Base-by-base conservation (phyloP, 225 moss, liverwort and hornwort genomes). In the Climacium dendroides region DNA sequence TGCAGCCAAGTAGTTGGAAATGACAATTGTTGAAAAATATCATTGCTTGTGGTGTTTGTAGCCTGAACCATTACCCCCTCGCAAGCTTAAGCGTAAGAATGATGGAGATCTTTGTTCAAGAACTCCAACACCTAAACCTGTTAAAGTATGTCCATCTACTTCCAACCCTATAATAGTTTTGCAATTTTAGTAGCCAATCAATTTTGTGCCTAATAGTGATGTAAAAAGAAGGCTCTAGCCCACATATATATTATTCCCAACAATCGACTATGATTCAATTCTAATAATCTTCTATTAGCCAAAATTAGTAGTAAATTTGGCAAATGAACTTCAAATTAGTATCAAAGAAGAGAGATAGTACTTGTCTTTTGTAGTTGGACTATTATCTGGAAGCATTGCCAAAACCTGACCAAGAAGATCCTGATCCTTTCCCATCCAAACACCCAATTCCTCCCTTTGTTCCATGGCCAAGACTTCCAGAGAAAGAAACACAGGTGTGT, bases 401-500 rank as follows among this genome's bases (percentile, higher is more conserved):
- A 11, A 83, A 88, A 63, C 87, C 90, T 22, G 34, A 89, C 10
- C 26, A 6, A 2, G 90, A 94, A 30, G 87, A 91, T 78, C 87
- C 41, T 26, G 89, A 94, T 86, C 94, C 90, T 89, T 79, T 39
- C 22, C 86, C 58, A n/a, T 79, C 90, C 69, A 91, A 90, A 78
- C 84, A 84, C 6, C 84, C 87, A 18, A 91, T 90, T 85, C 94
- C 92, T 58, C 87, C 78, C 16, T 94, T 94, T 18, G 86, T 45
- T 75, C 89, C 94, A 10, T 94, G 94, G 94, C 89, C 90, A 0
- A 63, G 32, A 69, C 73, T 67, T 66, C 94, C 90, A 78, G 87
- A 85, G 37, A 90, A 90, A 52, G 92, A 89, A 85, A 90, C 90
- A 2, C 94, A 94, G 41, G 94, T 92, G 13, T 79, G 26, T 80